Percentiles rank a stretch among this genome's conserved stretches.
phyloP scores from a whole-genome alignment of 345 rosid species.

The Pistacia vera region DNA sequence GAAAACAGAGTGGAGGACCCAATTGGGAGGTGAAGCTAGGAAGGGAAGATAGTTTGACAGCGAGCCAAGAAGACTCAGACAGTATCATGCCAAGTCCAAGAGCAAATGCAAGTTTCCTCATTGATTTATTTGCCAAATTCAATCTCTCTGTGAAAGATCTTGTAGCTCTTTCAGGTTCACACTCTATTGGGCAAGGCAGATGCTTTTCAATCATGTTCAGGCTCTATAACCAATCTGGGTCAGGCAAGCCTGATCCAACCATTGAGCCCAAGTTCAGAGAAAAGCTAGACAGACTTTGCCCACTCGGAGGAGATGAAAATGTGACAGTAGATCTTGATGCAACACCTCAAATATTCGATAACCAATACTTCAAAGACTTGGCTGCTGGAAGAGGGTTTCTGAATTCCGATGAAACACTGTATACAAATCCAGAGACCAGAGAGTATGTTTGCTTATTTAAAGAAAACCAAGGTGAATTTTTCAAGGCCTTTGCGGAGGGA shows the following conservation, averaged over 20 bases:
- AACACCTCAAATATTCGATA: constrained; percentile 68
- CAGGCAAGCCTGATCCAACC: constrained; percentile 67
- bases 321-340: constrained; percentile 74
- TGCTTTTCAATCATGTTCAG: constrained; percentile 86
- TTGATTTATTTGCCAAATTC: constrained; percentile 58
- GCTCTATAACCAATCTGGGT: constrained; percentile 91
- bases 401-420: constrained; percentile 86
- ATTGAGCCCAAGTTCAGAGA: constrained; percentile 54
- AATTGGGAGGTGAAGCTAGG: constrained; percentile 87
- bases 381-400: constrained; percentile 82
- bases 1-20: constrained; percentile 80
- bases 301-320: constrained; percentile 65
- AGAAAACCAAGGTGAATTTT: constrained; percentile 52
- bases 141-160: constrained; percentile 73
- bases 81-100: constrained; percentile 90
- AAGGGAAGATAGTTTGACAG: constrained; percentile 74
- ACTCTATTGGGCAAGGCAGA: constrained; percentile 83
- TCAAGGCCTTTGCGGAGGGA: constrained; percentile 64
- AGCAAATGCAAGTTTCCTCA: constrained; percentile 66
- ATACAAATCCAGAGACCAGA: constrained; percentile 54
- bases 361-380: constrained; percentile 83
- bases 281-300: constrained; percentile 71
- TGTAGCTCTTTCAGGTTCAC: constrained; percentile 97
- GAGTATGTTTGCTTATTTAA: constrained; percentile 56
- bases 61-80: constrained; percentile 71